Percentiles rank a stretch among this genome's conserved stretches.
phyloP scores from a whole-genome alignment of 192 early-diverging fungal genomes.

The Lunasporangiospora selenospora region DNA sequence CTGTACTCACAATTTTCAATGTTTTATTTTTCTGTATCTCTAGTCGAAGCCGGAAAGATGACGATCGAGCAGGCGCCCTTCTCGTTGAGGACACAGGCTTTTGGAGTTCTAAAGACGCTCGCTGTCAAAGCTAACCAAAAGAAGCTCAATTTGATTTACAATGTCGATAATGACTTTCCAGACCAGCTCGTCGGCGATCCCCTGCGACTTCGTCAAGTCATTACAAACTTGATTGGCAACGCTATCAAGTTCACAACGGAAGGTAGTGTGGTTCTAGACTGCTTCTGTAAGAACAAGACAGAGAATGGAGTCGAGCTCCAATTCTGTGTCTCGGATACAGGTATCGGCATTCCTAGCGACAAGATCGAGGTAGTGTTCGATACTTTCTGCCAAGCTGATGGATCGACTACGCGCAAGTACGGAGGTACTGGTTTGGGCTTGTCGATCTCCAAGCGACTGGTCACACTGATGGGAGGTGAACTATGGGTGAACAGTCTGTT shows the following conservation, averaged over 20 bases:
- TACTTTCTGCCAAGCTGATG: conserved; percentile 78
- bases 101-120: conserved; percentile 68
- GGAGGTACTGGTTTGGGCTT: conserved; percentile 83
- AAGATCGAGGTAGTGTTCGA: conserved; percentile 73
- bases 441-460: conserved; percentile 75
- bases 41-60: conserved; percentile 77
- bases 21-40: not conserved
- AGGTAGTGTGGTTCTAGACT: conserved; percentile 63
- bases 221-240: conserved; percentile 81
- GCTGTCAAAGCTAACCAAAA: conserved; percentile 71
- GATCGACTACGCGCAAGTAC: conserved; percentile 76
- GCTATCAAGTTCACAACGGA: conserved; percentile 78
- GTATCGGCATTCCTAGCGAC: conserved; percentile 78
- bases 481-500: conserved; percentile 72
- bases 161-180: conserved; percentile 66
- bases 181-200: conserved; percentile 72
- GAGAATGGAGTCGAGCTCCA: conserved; percentile 52
- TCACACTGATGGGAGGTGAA: conserved; percentile 71
- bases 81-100: conserved; percentile 56
- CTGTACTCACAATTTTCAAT: too few species aligned
- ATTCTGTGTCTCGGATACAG: conserved; percentile 74
- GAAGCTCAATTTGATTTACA: conserved; percentile 63
- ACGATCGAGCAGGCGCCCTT: conserved; percentile 71
- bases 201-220: conserved; percentile 70
- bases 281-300: conserved; percentile 11